Base-by-base conservation (phyloP, 1,284 basidiomycete genomes). In the Ustilago loliicola region DNA sequence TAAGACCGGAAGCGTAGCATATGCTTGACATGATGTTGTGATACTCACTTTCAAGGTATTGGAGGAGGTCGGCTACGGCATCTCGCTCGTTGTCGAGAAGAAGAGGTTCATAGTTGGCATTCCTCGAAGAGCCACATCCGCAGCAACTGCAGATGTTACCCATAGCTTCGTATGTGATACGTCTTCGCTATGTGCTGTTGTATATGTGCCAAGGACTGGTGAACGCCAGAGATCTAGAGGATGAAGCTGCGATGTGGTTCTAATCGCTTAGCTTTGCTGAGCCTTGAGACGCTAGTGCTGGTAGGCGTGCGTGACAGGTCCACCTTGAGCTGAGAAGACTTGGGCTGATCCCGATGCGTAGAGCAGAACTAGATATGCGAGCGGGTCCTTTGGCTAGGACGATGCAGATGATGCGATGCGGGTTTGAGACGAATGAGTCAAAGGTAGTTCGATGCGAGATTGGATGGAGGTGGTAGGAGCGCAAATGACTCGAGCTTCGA, bases 21-120 rank as follows among this genome's bases (percentile, higher is more conserved):
- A 21, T 36, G 30, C 11, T 30, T 15, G 13, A 9, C 10, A 54
- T 11, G 9, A 7, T 6, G 2, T 11, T 34, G 54, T 7, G 10
- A 3, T 27, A 83, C 83, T 86, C 87, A 98, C 96, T 98, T 89
- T 99, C 96, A 72, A 99, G 92, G 87, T 95, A 98, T 87, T 98
- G 96, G 8, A 99, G 90, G 63, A 99, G 89, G 88, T 99, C 97
- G 38, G 97, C 97, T 29, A 99, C 96, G 7, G 96, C 97, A 88
- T 99, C 96, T 80, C 97, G 91, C 89, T 99, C 96, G 86, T 96
- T 98, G 90, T 99, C 97, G 63, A 98, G 89, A 64, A 99, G 89
- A 65, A 99, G 88, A 42, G 97, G 96, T 88, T 99, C 96, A 71
- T 86, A 85, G 71, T 82, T 80, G 62, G 59, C 63, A 51, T 70